Evolutionary conservation across 305 asterid genomes (phyloP), one percentile per base, ranked within the genome.

Genomic region (Caryopteris hybrid): DNA sequence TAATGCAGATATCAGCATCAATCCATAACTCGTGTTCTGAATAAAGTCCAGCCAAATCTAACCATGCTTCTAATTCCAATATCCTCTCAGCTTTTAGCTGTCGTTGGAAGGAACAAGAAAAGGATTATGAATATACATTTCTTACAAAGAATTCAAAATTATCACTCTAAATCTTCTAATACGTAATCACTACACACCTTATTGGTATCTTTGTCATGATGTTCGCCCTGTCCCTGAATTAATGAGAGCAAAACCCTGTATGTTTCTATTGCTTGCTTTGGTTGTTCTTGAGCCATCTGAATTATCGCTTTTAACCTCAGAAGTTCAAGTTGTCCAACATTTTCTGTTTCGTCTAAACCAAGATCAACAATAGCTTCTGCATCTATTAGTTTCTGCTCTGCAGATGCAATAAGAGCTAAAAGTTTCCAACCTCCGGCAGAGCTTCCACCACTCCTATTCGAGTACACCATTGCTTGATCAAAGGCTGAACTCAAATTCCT

Each of bases 251-350:
- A 70, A 76, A 88, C 70, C 80, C 85, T 72, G 74, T 84, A 92
- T 0, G 90, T 92, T 72, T 92, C 97, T 29, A 86, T 85, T 8
- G 98, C 97, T 73, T 84, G 95, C 78, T 88, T 88, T 8, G 96
- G 97, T 45, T 84, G 85, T 73, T 84, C 84, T 76, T 84, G 80
- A 38, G 86, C 84, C 60, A 82, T 85, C 80, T 86, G 93, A 77
- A 88, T 76, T 34, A 84, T 72, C 11, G 92, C 98, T 85, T 92
- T 92, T 71, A 88, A 31, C 68, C 95, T 82, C 64, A 92, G 79
- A 78, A 88, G 86, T 57, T 90, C 90, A 57, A 92, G 64, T 68
- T 78, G 91, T 66, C 90, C 95, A 17, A 86, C 17, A 16, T 76
- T 63, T 41, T 62, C 87, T 1, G 90, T 88, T 71, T 92, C 98